These are phyloP conservation scores for Candida boleticola DNA, from an alignment of 805 yeast species.

Conservation along the genomic window DNA sequence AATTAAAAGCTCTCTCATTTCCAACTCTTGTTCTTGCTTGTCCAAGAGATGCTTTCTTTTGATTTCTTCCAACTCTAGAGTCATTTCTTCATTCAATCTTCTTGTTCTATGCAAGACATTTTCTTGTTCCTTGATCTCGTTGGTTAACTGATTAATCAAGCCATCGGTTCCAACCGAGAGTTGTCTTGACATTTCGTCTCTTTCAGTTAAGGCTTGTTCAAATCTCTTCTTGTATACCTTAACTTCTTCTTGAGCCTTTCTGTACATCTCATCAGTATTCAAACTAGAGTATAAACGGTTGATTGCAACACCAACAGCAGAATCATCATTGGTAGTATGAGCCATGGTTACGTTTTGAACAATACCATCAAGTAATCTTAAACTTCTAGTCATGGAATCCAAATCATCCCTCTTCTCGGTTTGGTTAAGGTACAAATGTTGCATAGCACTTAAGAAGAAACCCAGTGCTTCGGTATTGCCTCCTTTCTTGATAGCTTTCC, in stretches of 20 bases:
- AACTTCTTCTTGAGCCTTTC: slow-evolving; percentile 59
- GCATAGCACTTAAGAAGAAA: slow-evolving; percentile 59
- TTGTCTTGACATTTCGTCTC: slow-evolving; percentile 62
- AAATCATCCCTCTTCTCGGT: slow-evolving; percentile 47
- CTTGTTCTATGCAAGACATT: slow-evolving; percentile 57
- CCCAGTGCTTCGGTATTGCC: slow-evolving; percentile 59
- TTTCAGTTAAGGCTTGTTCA: slow-evolving; percentile 56
- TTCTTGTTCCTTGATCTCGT: slow-evolving; percentile 64
- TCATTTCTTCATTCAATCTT: slow-evolving; percentile 58
- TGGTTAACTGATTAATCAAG: slow-evolving; percentile 55
- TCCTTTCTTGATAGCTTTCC: slow-evolving; percentile 43
- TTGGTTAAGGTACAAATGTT: slow-evolving; percentile 60
- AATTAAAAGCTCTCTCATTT: slow-evolving; percentile 70
- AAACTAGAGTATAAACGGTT: slow-evolving; percentile 68
- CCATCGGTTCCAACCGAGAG: slow-evolving; percentile 77
- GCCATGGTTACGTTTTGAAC: slow-evolving; percentile 59
- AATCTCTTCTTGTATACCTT: slow-evolving; percentile 50
- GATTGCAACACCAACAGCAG: slow-evolving; percentile 68
- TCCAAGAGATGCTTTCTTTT: slow-evolving; percentile 59
- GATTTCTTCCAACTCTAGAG: slow-evolving; percentile 59
- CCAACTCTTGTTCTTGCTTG: slow-evolving; percentile 73
- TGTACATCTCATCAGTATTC: slow-evolving; percentile 83
- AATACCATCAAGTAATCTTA: slow-evolving; percentile 63
- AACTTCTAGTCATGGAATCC: slow-evolving; percentile 49
- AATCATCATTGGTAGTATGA: slow-evolving; percentile 45